Percentiles rank a stretch among this genome's conserved stretches.
Conservation (phyloP, 2,329 filamentous ascomycete species). For the Alternaria arbusti region DNA sequence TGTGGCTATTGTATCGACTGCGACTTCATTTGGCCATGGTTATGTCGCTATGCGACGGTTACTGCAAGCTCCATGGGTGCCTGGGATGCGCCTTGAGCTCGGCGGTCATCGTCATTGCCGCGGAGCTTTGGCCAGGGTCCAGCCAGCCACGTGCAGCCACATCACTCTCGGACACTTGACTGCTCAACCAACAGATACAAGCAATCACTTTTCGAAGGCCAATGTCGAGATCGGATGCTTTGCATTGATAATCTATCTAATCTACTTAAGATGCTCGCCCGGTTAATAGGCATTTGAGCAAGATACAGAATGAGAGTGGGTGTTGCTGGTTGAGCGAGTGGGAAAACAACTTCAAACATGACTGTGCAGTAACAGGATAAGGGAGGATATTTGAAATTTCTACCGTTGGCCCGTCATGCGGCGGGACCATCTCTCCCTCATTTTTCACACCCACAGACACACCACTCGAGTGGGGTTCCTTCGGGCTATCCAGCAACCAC, state of each 20-base stretch:
- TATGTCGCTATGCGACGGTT: constrained; percentile 25
- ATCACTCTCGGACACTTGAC: not conserved
- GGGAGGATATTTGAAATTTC: constrained; percentile 32
- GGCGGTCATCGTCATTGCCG: constrained; percentile 34
- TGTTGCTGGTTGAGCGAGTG: constrained; percentile 23
- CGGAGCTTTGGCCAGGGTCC: constrained; percentile 19
- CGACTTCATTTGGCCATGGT: constrained; percentile 18
- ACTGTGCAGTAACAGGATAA: constrained; percentile 13
- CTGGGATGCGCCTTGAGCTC: constrained; percentile 15
- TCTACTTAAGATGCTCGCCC: constrained; percentile 18
- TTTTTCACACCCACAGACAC: constrained; percentile 22
- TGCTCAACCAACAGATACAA: not conserved
- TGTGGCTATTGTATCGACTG: constrained; percentile 13
- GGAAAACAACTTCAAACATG: constrained; percentile 6
- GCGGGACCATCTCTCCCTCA: constrained; percentile 24
- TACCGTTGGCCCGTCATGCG: constrained; percentile 26
- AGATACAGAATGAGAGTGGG: constrained; percentile 18
- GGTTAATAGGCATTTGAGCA: constrained; percentile 15
- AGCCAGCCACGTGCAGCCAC: constrained; percentile 20
- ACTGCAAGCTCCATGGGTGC: constrained; percentile 29
- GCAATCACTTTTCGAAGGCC: not conserved
- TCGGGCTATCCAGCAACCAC: constrained; percentile 17
- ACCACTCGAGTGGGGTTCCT: constrained; percentile 17
- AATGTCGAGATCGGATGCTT: constrained; percentile 1
- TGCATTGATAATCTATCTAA: constrained; percentile 17